Base-by-base conservation (phyloP, 768 basidiomycete species). In the Cyathus striatus region DNA sequence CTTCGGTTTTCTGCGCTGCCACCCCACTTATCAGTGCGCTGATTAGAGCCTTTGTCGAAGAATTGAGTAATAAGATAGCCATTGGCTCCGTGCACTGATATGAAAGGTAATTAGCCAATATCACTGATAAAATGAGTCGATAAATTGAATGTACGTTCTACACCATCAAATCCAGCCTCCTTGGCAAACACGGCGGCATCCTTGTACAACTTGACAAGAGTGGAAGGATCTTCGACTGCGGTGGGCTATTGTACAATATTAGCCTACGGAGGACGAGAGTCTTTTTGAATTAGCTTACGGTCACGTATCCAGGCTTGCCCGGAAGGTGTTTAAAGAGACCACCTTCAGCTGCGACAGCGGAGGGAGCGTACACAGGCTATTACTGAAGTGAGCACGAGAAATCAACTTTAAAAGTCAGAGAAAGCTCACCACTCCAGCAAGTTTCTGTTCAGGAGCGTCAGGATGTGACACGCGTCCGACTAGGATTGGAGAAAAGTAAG, bases 1-100 rank as follows among this genome's bases (percentile, higher is more conserved):
- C 68, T 54, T n/a, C 81, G 70, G 55, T 79, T 79, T 58, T 79
- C 75, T 32, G 73, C 46, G 30, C 69, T 72, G 4, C 81, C 83
- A 6, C 82, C 82, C 35, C 35, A 36, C 17, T 18, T 12, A 3
- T 36, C 35, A 9, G 35, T 36, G 17, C 35, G 35, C 82, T 54
- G 44, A 30, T 81, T 81, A 16, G 70, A 56, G 2, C 55, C 64
- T 38, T 53, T 58, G 44, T 79, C 73, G 14, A 77, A 56, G 64
- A 81, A 79, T 46, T 81, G 76, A 43, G 70, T 59, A 24, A 70
- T 41, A 9, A 75, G 55, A 44, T 72, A 73, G 0, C 73, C 73
- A 41, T 64, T 65, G 7, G 70, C 70, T 13, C 65, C 64, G 39
- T 69, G 68, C 51, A 79, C 57, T 73, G 37, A 17, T n/a, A 42